Percentiles rank a stretch among this genome's conserved stretches.
Conservation (phyloP, 805 yeast genomes). For the Debaryomyces prosopidis region DNA sequence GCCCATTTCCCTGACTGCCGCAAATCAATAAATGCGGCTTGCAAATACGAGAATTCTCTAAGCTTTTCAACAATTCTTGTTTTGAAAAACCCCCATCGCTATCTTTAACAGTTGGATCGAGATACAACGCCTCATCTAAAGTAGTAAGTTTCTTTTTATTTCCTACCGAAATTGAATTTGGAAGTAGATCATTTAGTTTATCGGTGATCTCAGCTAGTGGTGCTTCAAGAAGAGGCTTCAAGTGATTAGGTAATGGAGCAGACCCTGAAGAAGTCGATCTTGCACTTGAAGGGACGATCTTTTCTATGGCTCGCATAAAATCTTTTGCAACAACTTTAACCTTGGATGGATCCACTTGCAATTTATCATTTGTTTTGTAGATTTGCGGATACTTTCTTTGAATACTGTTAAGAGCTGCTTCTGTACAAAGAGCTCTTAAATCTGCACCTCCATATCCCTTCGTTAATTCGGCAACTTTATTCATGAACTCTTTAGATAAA, state of each 20-base stretch:
- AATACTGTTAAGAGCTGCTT: slow-evolving; percentile 89
- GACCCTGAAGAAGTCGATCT: slow-evolving; percentile 75
- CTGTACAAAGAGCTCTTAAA: slow-evolving; percentile 89
- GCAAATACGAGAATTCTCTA: slow-evolving; percentile 64
- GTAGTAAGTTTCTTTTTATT: slow-evolving; percentile 49
- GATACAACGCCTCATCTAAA: slow-evolving; percentile 68
- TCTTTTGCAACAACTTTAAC: slow-evolving; percentile 79
- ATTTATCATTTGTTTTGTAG: slow-evolving; percentile 70
- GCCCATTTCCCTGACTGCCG: slow-evolving; percentile 83
- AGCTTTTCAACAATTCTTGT: slow-evolving; percentile 56
- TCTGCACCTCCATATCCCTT: slow-evolving; percentile 99
- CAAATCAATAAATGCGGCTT: slow-evolving; percentile 77
- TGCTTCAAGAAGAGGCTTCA: slow-evolving; percentile 61
- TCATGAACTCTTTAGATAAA: slow-evolving; percentile 54
- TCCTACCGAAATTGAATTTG: slow-evolving; percentile 42
- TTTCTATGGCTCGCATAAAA: slow-evolving; percentile 81
- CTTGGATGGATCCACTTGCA: slow-evolving; percentile 66
- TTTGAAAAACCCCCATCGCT: slow-evolving; percentile 66
- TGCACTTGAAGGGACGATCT: slow-evolving; percentile 89
- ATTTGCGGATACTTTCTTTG: slow-evolving; percentile 94
- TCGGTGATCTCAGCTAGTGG: slow-evolving; percentile 48
- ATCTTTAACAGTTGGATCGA: slow-evolving; percentile 56
- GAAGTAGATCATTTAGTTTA: slow-evolving; percentile 59
- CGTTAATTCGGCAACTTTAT: slow-evolving; percentile 72
- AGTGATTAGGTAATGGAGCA: slow-evolving; percentile 73